A percentile compares a stretch with the other conserved stretches of the same genome.
These are phyloP conservation scores for Glarea lozoyensis DNA, from an alignment of 495 filamentous ascomycete species.

Conservation along the genomic window DNA sequence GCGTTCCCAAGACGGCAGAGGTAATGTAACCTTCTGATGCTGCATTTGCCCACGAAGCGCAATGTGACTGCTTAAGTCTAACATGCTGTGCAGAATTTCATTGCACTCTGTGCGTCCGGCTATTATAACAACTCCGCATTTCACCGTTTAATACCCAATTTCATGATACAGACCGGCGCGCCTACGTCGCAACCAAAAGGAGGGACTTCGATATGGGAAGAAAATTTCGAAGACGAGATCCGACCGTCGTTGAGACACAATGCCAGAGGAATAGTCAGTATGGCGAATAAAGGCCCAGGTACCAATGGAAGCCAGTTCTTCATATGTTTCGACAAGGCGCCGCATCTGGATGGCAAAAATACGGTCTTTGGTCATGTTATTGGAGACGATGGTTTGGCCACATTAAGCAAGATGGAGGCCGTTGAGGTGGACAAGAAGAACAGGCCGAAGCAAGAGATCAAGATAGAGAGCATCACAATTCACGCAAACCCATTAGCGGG, in stretches of 20 bases:
- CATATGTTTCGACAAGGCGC: conserved; percentile 72
- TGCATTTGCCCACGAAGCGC: neutral
- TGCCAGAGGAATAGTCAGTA: conserved; percentile 74
- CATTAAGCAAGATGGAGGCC: conserved; percentile 67
- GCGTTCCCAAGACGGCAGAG: conserved; percentile 82
- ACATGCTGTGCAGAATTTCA: conserved; percentile 64
- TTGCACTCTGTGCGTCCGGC: conserved; percentile 83
- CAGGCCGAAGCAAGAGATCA: conserved; percentile 60
- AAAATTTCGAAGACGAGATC: conserved; percentile 87
- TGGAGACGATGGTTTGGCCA: conserved; percentile 52
- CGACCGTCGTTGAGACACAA: conserved; percentile 77
- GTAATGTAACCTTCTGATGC: conserved; percentile 31
- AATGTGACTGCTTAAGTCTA: neutral
- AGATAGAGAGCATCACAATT: conserved; percentile 70
- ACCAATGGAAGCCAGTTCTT: conserved; percentile 97
- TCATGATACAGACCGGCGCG: conserved; percentile 85
- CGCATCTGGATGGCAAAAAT: conserved; percentile 90
- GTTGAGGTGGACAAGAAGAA: conserved; percentile 87
- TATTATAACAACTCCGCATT: conserved; percentile 87
- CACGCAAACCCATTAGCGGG: conserved; percentile 90
- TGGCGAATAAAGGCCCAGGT: conserved; percentile 83
- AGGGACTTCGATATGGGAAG: conserved; percentile 77
- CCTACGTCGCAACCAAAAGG: conserved; percentile 59
- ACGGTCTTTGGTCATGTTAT: conserved; percentile 84
- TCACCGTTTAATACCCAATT: conserved; percentile 80